Evolutionary conservation across 805 yeast species (phyloP).

Genomic region (Komagataella populi): DNA sequence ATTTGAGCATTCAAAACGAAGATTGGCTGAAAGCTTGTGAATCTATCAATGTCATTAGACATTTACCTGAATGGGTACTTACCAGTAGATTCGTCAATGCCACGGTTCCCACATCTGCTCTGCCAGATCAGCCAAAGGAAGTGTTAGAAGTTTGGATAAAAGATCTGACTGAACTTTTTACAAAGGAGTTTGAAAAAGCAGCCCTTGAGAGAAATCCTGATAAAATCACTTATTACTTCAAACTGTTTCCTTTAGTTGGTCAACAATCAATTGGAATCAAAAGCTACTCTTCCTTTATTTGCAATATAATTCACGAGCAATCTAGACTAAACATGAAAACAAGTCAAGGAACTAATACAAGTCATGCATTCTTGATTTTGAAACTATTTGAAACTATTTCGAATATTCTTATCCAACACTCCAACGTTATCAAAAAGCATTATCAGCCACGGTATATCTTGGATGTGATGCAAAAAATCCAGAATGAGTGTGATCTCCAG

Average conservation of each 20-base stretch:
- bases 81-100: constrained; percentile 60
- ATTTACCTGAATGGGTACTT: constrained; percentile 38
- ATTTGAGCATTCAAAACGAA: constrained; percentile 50
- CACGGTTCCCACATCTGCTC: constrained; percentile 76
- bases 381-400: constrained; percentile 76
- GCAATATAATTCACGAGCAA: constrained; percentile 71
- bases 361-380: constrained; percentile 39
- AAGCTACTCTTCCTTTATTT: constrained; percentile 76
- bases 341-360: constrained; percentile 19
- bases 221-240: constrained; percentile 65
- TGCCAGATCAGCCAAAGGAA: constrained; percentile 64
- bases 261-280: constrained; percentile 58
- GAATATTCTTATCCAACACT: constrained; percentile 73
- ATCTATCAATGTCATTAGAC: constrained; percentile 39
- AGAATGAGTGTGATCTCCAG: constrained; percentile 86
- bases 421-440: constrained; percentile 58
- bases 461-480: constrained; percentile 59
- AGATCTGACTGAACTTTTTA: constrained; percentile 43
- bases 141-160: constrained; percentile 45
- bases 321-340: constrained; percentile 51
- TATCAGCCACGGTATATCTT: constrained; percentile 58
- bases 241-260: constrained; percentile 77
- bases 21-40: constrained; percentile 74
- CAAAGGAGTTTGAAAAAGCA: constrained; percentile 54
- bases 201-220: constrained; percentile 53